Base-by-base conservation (phyloP, 2,329 filamentous ascomycete genomes). In the Clarireedia monteithiana region DNA sequence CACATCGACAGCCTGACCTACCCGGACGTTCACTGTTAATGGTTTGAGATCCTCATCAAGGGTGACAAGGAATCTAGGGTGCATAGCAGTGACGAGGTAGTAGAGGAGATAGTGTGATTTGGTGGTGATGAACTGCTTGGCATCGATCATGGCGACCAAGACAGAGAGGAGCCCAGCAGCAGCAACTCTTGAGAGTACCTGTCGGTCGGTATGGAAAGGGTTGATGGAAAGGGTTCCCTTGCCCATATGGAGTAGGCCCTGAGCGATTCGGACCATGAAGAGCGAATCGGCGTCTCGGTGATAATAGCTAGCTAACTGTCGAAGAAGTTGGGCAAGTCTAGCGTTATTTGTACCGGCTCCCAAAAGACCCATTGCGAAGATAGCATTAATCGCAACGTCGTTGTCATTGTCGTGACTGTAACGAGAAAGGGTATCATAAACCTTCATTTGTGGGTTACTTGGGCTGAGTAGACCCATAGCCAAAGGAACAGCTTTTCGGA, bases 391-490 rank as follows among this genome's bases (percentile, higher is more conserved):
- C 40, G 94, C 94, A 48, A 99, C 94, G 67, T 99, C 94, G 60
- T 92, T 95, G 74, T 99, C 94, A 64, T 94, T 99, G 76, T 99
- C 94, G 80, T 99, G 94, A 62, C 88, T 95, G 80, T 99, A 99
- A 68, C 94, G 82, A 51, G 94, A 99, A 10, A 99, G 78, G 0
- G 94, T 99, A 72, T 99, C 94, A 76, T 99, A 99, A 48, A 99
- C 89, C 79, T 97, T 99, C 92, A 99, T 99, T 72, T 99, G 95
- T 10, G 94, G 94, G 75, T 99, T 99, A 75, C 91, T 96, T 12
- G 95, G 90, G 74, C 89, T 96, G 69, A 99, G 86, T 54, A 99
- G 81, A 67, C 91, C 95, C 90, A 99, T 95, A 26, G 94, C 94
- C 54, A 99, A 79, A 38, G 94, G 94, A 30, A 99, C 94, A 20